Evolutionary conservation across 495 filamentous ascomycete genomes (phyloP).

Genomic region (Extremus antarcticus): DNA sequence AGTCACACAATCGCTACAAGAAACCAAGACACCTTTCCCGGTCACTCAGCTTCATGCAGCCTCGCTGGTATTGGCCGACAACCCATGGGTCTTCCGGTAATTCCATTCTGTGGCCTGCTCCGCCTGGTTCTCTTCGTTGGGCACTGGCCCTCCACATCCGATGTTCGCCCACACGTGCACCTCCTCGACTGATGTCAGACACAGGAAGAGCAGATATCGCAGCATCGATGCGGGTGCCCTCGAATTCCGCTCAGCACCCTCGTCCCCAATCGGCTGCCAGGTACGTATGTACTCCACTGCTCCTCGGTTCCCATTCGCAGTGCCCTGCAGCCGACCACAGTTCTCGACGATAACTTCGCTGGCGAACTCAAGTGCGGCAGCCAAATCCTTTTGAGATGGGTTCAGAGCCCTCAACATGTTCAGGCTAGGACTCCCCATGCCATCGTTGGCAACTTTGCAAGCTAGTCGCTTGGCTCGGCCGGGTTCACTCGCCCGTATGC

Average conservation of each 20-base stretch:
- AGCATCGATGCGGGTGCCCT: background rate
- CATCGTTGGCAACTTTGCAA: background rate
- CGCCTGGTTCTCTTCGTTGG: background rate
- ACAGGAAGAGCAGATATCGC: background rate
- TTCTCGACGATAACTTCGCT: background rate
- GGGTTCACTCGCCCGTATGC: no score
- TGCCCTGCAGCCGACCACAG: background rate
- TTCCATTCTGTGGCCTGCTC: no score
- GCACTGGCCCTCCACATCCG: background rate
- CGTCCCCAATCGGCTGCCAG: background rate
- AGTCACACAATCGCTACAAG: no score
- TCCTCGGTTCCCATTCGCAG: background rate
- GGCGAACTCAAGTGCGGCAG: background rate
- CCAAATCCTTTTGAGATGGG: background rate
- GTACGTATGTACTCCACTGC: background rate
- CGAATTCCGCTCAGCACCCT: background rate
- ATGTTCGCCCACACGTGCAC: background rate
- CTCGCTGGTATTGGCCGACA: no score
- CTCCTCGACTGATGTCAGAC: background rate
- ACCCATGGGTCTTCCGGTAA: no score
- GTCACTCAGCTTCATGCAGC: no score
- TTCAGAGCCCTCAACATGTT: background rate
- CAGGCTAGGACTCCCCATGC: background rate
- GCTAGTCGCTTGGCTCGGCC: no score
- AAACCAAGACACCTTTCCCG: no score